Percentiles rank a stretch among this genome's conserved stretches.
These are phyloP conservation scores for Clarireedia monteithiana DNA, from an alignment of 2,329 filamentous ascomycete species.

Conservation along the genomic window DNA sequence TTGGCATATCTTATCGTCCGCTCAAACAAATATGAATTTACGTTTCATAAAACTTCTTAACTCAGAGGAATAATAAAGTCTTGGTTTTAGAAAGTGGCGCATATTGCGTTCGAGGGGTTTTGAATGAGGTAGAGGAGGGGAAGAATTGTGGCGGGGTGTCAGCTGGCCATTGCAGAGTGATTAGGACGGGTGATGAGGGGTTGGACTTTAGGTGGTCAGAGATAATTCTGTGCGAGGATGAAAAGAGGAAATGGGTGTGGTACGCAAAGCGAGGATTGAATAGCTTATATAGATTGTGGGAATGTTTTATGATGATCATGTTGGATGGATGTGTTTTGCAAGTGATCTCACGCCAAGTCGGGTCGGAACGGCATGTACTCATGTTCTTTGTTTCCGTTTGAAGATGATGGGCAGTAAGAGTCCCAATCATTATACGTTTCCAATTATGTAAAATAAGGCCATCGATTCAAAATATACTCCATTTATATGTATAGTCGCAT, in stretches of 20 bases:
- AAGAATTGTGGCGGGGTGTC: not conserved
- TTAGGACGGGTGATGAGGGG: slow-evolving; percentile 1
- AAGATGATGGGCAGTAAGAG: no score
- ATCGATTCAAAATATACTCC: no score
- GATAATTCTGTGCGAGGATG: not conserved
- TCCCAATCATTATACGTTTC: no score
- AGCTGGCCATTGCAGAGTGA: slow-evolving; percentile 4
- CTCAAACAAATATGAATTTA: not conserved
- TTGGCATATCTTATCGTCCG: slow-evolving; percentile 4
- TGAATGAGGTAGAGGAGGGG: not conserved
- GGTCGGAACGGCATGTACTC: no score
- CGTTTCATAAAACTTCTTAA: not conserved
- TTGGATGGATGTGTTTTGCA: no score
- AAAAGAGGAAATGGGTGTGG: not conserved
- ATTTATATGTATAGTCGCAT: no score
- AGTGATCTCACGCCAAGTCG: no score
- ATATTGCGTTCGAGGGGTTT: not conserved
- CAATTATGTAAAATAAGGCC: no score
- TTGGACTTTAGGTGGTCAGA: not conserved
- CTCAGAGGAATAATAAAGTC: not conserved
- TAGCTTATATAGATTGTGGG: no score
- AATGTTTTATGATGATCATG: no score
- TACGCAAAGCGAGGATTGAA: not conserved
- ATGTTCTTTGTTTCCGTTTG: no score
- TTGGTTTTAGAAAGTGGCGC: not conserved